Evolutionary conservation across 805 yeast species (phyloP).

Genomic region (Kluyveromyces wickerhamii): DNA sequence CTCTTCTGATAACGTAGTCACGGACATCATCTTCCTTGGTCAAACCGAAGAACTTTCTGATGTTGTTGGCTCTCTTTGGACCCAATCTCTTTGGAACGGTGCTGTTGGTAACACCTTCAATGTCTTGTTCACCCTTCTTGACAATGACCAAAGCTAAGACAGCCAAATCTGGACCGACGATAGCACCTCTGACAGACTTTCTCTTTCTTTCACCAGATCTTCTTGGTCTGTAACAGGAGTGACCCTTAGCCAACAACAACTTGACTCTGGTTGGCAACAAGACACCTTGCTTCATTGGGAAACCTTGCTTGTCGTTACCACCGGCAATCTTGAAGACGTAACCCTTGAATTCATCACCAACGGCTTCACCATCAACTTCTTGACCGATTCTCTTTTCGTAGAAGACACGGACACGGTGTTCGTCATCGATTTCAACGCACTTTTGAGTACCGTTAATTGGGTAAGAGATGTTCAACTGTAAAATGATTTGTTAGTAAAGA

Average conservation of each 20-base stretch:
- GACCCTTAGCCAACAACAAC: slow-evolving; percentile 86
- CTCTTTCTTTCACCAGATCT: slow-evolving; percentile 99
- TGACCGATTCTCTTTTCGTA: slow-evolving; percentile 99
- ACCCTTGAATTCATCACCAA: slow-evolving; percentile 99
- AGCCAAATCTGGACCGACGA: slow-evolving; percentile 94
- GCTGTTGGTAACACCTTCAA: slow-evolving; percentile 91
- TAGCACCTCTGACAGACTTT: slow-evolving; percentile 99
- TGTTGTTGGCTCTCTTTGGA: slow-evolving; percentile 99
- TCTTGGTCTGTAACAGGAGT: slow-evolving; percentile 99
- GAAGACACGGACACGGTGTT: slow-evolving; percentile 96
- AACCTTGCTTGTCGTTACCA: slow-evolving; percentile 99
- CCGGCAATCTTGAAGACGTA: slow-evolving; percentile 98
- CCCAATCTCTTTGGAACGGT: slow-evolving; percentile 98
- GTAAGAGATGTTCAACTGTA: slow-evolving; percentile 95
- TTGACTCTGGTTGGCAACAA: slow-evolving; percentile 99
- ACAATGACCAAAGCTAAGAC: slow-evolving; percentile 87
- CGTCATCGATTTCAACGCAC: slow-evolving; percentile 96
- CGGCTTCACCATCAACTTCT: slow-evolving; percentile 97
- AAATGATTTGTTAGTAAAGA: slow-evolving; percentile 18
- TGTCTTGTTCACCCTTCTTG: slow-evolving; percentile 96
- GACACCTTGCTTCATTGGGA: slow-evolving; percentile 99
- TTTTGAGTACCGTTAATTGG: slow-evolving; percentile 99
- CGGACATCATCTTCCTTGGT: slow-evolving; percentile 42
- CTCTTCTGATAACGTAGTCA: slow-evolving; percentile 95
- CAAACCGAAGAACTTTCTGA: slow-evolving; percentile 98